Evolutionary conservation across 148 eudicot species (phyloP), one percentile per base, ranked within the genome.

Genomic region (Silene conica): DNA sequence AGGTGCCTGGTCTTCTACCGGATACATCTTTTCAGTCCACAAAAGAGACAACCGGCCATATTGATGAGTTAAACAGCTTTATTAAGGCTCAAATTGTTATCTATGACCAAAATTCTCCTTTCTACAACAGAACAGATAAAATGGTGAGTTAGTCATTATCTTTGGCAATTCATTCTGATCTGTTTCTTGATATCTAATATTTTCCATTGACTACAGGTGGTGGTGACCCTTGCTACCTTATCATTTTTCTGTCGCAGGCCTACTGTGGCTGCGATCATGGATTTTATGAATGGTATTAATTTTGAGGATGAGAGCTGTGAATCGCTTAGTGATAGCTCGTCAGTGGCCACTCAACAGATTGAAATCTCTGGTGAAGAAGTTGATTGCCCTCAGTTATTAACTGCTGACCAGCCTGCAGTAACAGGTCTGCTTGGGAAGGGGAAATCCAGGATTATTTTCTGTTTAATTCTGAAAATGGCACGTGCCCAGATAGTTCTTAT

Each of bases 161-260:
- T 8, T 28, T 18, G n/a, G 31, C 31, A 2, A 19, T 45, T n/a
- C 31, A 59, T 26, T 73, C 63, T 64, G 73, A 66, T 70, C 70
- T 60, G 16, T 57, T 28, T 50, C 41, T 59, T 45, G 8, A 54
- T 41, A 21, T 74, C 52, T 77, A 48, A 58, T 31, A 71, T 46
- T 58, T 22, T 23, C 25, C 75, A 72, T 62, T 67, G 64, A 22
- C 69, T 79, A 76, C 90, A 94, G 98, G 98, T 94, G 70, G 83
- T 89, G 20, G 93, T 94, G 76, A 89, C 96, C 65, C 97, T 94
- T 64, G 92, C 98, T 55, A 92, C 98, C 76, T 83, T 94, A 82
- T 89, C 97, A 65, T 94, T 94, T 82, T 94, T 80, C 80, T 94
- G 96, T 74, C 96, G 97, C 58, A 83, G 98, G 78, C 98, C 98